Evolutionary conservation across 2,329 filamentous ascomycete genomes (phyloP), one percentile per base, ranked within the genome.

Genomic region (Cryphonectria naterciae): DNA sequence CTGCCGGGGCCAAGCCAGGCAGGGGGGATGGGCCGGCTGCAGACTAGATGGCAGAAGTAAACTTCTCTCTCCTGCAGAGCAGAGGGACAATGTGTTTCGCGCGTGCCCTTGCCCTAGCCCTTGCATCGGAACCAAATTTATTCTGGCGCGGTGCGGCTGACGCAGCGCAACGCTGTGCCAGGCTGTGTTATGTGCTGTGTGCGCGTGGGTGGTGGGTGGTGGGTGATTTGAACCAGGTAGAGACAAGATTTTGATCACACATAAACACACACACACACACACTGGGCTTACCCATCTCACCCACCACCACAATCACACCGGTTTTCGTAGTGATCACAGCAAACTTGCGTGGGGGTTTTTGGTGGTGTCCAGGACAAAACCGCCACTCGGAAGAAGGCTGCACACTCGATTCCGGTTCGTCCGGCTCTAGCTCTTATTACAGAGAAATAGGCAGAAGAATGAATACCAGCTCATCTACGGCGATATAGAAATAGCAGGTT

Each of bases 61-160:
- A 49, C 6, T 17, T 49, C 19, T 49, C 46, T 11, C 37, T 39
- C 22, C 46, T 49, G 46, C 17, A 22, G 2, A 49, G 46, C 46
- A 7, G 46, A 49, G 22, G 46, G 46, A 49, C 46, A 7, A 49
- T 49, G 46, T 49, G 22, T 49, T 49, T 49, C 46, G 46, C 46
- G 46, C 46, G 46, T n/a, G 46, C 46, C 25, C 35, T 41, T 35
- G 61, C 15, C 39, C 61, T 13, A 22, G 43, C 61, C 61, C 61
- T 64, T 64, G 61, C 61, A 22, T 64, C 61, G 25, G 61, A 46
- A 17, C 15, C 39, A 64, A 39, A 64, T 64, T 43, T 25, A 64
- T 28, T 28, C n/a, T 64, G 61, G 61, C 61, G 41, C 61, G 13
- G n/a, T 64, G 61, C 61, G 61, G 61, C 61, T 64, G 61, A 64